These are phyloP conservation scores for Tolypocladium album DNA, from an alignment of 2,329 filamentous ascomycete species.

Conservation along the genomic window DNA sequence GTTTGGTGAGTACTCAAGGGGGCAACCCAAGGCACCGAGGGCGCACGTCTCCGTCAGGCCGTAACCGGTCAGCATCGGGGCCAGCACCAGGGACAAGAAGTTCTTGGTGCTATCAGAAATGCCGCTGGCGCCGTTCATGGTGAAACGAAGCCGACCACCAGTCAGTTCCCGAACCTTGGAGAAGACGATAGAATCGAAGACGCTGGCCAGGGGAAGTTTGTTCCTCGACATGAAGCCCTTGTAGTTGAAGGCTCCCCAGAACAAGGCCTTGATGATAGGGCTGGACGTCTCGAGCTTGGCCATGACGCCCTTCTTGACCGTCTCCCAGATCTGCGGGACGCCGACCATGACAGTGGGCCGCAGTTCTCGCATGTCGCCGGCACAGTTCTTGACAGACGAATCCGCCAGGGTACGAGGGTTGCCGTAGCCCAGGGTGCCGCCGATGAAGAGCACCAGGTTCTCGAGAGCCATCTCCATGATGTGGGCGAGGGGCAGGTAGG, in stretches of 20 bases:
- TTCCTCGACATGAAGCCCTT: slow-evolving; percentile 48
- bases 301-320: slow-evolving; percentile 88
- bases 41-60: slow-evolving; percentile 89
- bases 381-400: slow-evolving; percentile 74
- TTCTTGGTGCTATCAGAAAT: slow-evolving; percentile 78
- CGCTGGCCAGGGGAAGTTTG: slow-evolving; percentile 52
- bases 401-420: slow-evolving; percentile 85
- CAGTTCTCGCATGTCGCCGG: slow-evolving; percentile 88
- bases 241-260: slow-evolving; percentile 54
- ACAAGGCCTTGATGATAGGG: slow-evolving; percentile 63
- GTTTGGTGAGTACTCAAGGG: slow-evolving; percentile 69
- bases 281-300: slow-evolving; percentile 64
- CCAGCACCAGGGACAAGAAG: slow-evolving; percentile 86
- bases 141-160: slow-evolving; percentile 77
- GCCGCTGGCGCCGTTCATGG: slow-evolving; percentile 89
- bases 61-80: slow-evolving; percentile 90
- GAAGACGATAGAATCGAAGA: slow-evolving; percentile 80
- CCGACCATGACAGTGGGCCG: slow-evolving; percentile 83
- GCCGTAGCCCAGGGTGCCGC: slow-evolving; percentile 87
- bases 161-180: slow-evolving; percentile 85
- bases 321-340: slow-evolving; percentile 95
- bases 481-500: slow-evolving; percentile 89
- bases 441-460: slow-evolving; percentile 80
- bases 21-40: slow-evolving; percentile 73
- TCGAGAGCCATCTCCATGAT: slow-evolving; percentile 96